Evolutionary conservation across 495 filamentous ascomycete species (phyloP).

Genomic region (Penicillium paxilli): DNA sequence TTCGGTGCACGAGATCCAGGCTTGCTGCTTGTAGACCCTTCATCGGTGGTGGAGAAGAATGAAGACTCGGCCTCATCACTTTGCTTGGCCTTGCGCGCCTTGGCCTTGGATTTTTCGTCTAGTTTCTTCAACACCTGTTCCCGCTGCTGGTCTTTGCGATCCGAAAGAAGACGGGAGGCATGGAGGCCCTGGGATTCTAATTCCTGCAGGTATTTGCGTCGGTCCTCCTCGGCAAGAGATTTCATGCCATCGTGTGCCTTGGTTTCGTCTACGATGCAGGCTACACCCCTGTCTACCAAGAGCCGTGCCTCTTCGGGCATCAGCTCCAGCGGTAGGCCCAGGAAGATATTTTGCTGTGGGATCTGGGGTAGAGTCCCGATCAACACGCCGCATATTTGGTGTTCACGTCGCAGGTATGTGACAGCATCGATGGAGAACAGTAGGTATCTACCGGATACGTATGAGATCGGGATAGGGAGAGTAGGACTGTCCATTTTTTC

Average conservation of each 20-base stretch:
- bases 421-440: constrained; percentile 85
- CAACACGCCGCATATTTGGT: constrained; percentile 87
- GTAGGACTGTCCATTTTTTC: constrained; percentile 39
- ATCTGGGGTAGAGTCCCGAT: constrained; percentile 86
- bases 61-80: not conserved
- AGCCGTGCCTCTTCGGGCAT: constrained; percentile 87
- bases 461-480: constrained; percentile 77
- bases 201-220: constrained; percentile 44
- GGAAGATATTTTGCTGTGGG: constrained; percentile 92
- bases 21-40: constrained; percentile 10
- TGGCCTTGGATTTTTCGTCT: constrained; percentile 39
- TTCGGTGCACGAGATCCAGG: constrained; percentile 10
- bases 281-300: constrained; percentile 77
- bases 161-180: constrained; percentile 37
- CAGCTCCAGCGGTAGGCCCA: constrained; percentile 83
- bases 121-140: constrained; percentile 42
- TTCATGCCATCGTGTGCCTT: constrained; percentile 63
- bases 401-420: constrained; percentile 72
- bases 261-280: constrained; percentile 76
- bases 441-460: constrained; percentile 77
- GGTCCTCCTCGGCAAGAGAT: constrained; percentile 55
- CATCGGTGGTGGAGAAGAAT: not conserved
- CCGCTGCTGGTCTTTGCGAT: constrained; percentile 41
- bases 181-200: constrained; percentile 48
- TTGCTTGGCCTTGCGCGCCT: constrained; percentile 18